Conservation (phyloP, 2,329 filamentous ascomycete genomes). For the Raffaelea albimanens region DNA sequence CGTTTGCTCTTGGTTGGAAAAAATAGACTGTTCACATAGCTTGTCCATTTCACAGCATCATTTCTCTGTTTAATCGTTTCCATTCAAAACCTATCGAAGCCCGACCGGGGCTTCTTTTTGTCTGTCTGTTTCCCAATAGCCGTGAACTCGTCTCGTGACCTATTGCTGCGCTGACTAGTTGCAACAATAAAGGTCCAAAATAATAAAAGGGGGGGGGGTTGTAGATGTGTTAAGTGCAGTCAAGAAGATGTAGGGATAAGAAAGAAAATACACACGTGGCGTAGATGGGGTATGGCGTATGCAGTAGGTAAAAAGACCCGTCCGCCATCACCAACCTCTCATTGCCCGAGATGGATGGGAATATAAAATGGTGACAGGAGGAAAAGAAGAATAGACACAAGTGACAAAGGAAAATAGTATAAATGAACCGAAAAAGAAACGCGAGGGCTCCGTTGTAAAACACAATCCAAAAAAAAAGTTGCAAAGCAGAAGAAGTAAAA, state of each 20-base stretch:
- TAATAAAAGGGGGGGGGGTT: not conserved
- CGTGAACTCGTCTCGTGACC: slow-evolving; percentile 14
- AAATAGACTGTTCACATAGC: not conserved
- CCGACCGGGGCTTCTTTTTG: slow-evolving; percentile 6
- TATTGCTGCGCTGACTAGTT: not conserved
- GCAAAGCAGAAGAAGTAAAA: slow-evolving; percentile 8
- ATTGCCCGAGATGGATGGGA: no score
- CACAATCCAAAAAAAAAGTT: not conserved
- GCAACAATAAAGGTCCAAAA: slow-evolving; percentile 14
- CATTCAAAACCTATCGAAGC: slow-evolving; percentile 9
- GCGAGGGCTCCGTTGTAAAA: not conserved
- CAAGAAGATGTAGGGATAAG: slow-evolving; percentile 13
- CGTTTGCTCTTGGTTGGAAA: no score
- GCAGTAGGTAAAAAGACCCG: not conserved
- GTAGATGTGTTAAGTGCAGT: not conserved
- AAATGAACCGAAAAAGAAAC: not conserved
- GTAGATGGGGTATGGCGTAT: not conserved
- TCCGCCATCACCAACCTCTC: not conserved
- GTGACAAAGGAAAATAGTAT: not conserved
- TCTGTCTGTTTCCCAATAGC: slow-evolving; percentile 10
- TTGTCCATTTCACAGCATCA: no score
- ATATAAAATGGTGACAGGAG: not conserved
- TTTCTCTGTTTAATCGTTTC: slow-evolving; percentile 3
- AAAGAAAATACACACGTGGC: slow-evolving; percentile 16
- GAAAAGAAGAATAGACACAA: not conserved